A percentile compares a stretch with the other conserved stretches of the same genome.
phyloP scores from a whole-genome alignment of 768 basidiomycete genomes.

The Cubamyces lactineus region DNA sequence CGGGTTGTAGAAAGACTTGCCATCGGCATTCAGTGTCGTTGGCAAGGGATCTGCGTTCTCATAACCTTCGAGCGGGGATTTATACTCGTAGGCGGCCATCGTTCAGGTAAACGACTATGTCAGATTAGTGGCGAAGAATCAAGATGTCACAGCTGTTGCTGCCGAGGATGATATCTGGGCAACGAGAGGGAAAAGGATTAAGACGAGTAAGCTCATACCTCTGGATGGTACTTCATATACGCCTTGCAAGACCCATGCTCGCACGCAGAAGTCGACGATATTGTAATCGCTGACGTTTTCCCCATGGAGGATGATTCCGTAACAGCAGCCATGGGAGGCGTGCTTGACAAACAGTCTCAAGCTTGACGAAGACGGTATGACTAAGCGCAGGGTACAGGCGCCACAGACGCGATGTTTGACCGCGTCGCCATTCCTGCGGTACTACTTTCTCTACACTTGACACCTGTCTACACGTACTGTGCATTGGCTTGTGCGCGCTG shows the following conservation, averaged over 20 bases:
- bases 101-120: no score
- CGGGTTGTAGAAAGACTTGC: conserved; percentile 56
- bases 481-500: background rate
- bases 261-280: no score
- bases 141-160: background rate
- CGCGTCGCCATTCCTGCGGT: background rate
- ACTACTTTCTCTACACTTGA: background rate
- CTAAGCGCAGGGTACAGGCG: conserved; percentile 1
- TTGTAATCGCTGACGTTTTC: no score
- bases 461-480: background rate
- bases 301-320: background rate
- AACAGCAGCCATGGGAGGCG: background rate
- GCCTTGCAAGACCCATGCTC: no score
- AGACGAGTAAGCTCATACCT: no score
- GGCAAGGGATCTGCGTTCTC: conserved; percentile 40
- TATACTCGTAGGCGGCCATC: conserved; percentile 7
- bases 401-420: background rate
- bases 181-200: background rate
- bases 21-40: conserved; percentile 51
- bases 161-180: background rate
- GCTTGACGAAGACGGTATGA: background rate
- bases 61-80: conserved; percentile 34
- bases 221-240: no score
- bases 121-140: background rate
- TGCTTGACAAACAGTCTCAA: background rate